phyloP scores from a whole-genome alignment of 2,329 filamentous ascomycete species.

The Neopestalotiopsis sp. region DNA sequence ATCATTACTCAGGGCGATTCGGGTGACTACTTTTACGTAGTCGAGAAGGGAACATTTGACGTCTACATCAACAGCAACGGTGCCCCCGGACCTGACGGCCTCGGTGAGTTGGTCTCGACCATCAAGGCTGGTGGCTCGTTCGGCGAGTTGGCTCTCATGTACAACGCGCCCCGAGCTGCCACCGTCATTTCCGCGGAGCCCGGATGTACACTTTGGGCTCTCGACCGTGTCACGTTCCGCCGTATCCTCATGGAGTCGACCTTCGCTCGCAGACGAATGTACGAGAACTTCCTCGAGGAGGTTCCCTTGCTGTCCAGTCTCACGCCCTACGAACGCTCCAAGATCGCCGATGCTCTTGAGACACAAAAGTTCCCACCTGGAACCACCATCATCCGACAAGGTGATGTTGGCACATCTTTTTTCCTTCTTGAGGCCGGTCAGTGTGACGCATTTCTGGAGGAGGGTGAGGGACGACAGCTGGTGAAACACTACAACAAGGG shows the following conservation, averaged over 20 bases:
- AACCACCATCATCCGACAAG: conserved; percentile 86
- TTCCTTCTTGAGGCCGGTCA: conserved; percentile 88
- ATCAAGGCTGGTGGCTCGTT: conserved; percentile 92
- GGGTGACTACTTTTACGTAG: conserved; percentile 97
- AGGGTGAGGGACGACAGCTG: conserved; percentile 69
- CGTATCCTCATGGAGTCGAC: conserved; percentile 98
- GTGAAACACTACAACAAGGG: conserved; percentile 88
- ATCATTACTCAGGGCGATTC: conserved; percentile 96
- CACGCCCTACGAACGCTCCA: conserved; percentile 91
- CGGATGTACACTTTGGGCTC: conserved; percentile 84
- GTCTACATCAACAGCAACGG: conserved; percentile 86
- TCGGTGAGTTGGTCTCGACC: conserved; percentile 80
- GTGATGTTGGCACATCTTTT: conserved; percentile 89
- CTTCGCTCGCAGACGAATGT: conserved; percentile 94
- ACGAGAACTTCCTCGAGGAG: conserved; percentile 94
- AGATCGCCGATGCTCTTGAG: conserved; percentile 96
- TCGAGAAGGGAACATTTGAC: conserved; percentile 89
- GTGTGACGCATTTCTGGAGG: conserved; percentile 75
- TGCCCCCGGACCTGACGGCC: conserved; percentile 75
- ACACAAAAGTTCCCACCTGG: conserved; percentile 83
- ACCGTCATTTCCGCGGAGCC: conserved; percentile 86
- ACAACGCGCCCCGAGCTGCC: conserved; percentile 94
- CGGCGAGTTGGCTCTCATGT: conserved; percentile 97
- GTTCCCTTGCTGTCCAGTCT: conserved; percentile 84
- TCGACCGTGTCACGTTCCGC: conserved; percentile 95